These are phyloP conservation scores for Abrus precatorius DNA, from an alignment of 306 rosid genomes.

Conservation along the genomic window DNA sequence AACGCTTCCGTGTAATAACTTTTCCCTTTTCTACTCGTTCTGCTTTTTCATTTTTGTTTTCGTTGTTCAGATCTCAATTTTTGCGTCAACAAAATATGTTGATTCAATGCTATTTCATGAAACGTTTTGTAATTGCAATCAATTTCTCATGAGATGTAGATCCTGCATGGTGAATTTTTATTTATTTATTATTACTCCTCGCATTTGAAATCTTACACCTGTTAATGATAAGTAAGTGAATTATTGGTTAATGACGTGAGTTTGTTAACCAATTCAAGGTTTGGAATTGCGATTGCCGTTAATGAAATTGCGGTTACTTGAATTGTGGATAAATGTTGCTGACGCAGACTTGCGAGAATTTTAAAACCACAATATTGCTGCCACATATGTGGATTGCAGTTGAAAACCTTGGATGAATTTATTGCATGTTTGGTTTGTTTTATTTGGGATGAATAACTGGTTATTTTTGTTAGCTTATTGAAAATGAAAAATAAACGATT, in stretches of 20 bases:
- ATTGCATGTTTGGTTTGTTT: background rate
- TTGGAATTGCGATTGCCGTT: background rate
- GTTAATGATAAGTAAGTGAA: background rate
- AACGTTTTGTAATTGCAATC: background rate
- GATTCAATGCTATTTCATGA: background rate
- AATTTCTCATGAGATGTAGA: background rate
- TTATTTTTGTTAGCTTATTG: too few species aligned
- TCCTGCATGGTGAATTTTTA: background rate
- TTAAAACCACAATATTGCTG: background rate
- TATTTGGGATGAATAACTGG: too few species aligned
- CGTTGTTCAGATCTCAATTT: conserved; percentile 37
- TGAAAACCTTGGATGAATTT: background rate
- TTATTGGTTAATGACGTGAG: background rate
- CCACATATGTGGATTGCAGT: background rate
- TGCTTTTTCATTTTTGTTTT: conserved; percentile 42
- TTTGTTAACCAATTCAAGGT: background rate
- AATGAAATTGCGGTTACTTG: too few species aligned
- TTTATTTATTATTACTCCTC: background rate
- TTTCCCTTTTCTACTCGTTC: background rate
- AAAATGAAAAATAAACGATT: too few species aligned
- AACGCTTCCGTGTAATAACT: conserved; percentile 8
- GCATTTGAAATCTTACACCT: background rate
- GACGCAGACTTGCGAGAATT: background rate
- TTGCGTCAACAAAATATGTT: background rate
- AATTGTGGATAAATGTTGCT: background rate